Evolutionary conservation across 768 basidiomycete species (phyloP).

Genomic region (Suillus americanus): DNA sequence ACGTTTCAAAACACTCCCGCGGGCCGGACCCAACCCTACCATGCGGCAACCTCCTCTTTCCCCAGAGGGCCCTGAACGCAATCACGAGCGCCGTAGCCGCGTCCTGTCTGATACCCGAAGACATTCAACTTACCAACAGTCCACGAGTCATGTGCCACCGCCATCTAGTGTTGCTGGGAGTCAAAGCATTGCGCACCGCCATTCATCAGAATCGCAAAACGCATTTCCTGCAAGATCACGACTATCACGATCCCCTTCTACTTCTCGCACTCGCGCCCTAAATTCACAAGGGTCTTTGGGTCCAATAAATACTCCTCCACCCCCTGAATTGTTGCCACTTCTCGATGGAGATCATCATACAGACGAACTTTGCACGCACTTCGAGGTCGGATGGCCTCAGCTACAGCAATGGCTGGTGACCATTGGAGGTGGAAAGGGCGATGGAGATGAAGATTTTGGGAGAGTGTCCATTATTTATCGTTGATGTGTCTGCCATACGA

Average conservation of each 20-base stretch:
- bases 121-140: constrained; percentile 20
- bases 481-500: constrained; percentile 32
- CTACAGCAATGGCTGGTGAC: constrained; percentile 70
- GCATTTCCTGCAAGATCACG: constrained; percentile 25
- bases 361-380: constrained; percentile 83
- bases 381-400: constrained; percentile 81
- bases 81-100: constrained; percentile 22
- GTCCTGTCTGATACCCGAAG: constrained; percentile 32
- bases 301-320: constrained; percentile 31
- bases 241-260: constrained; percentile 60
- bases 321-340: constrained; percentile 54
- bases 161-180: constrained; percentile 19
- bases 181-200: constrained; percentile 2
- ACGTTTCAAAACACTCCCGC: constrained; percentile 54
- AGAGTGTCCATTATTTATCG: constrained; percentile 77
- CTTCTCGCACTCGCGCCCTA: constrained; percentile 35
- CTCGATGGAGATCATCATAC: constrained; percentile 91
- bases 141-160: background rate
- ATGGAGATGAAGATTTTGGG: constrained; percentile 59
- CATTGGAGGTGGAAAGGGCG: constrained; percentile 60
- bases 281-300: constrained; percentile 26
- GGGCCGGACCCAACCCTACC: constrained; percentile 29
- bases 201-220: background rate
- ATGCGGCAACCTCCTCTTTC: constrained; percentile 18
- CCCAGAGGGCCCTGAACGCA: constrained; percentile 16